Base-by-base conservation (phyloP, 192 early-diverging fungal species). In the Thoreauomyces humboldtii region DNA sequence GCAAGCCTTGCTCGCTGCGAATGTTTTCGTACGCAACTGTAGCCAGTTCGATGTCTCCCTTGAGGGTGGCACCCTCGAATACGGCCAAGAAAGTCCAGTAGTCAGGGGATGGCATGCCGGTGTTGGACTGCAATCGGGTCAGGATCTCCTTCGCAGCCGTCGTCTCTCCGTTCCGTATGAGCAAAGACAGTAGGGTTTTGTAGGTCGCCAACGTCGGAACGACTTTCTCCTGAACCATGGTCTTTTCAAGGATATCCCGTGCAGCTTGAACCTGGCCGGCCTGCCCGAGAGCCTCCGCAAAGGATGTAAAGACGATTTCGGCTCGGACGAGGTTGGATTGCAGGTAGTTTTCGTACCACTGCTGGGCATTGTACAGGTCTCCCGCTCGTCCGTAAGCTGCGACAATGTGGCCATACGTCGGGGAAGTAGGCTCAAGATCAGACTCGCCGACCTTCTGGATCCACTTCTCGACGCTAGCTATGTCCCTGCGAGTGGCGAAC, bases 401-500 rank as follows among this genome's bases (percentile, higher is more conserved):
- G 5, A 57, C 38, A 37, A 57, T 57, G 12, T 4, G 11, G 12
- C n/a, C 5, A 25, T 57, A 57, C 2, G 55, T 57, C 33, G 19
- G 1, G 11, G 55, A 3, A 32, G 31, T 34, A 15, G 55, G 55
- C 32, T 34, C 15, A 2, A 57, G 19, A 15, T 32, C 34, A 2
- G 35, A 37, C 34, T 57, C 35, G 2, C 55, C 55, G 19, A 57
- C 55, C 11, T 37, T 37, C 33, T 57, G 31, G 31, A 57, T 35
- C 55, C 55, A 57, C 19, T 27, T 15, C 55, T 57, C 55, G 5
- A 57, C 55, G 35, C 34, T n/a, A 36, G 55, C 31, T 37, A 57
- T 37, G 25, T 57, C 55, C 3, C 35, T 32, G 2, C 55, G 55
- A 6, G 19, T 57, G 2, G n/a, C 55, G 27, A 57, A 27, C 7